Conservation (phyloP, 164 flowering plant species). For the Stephania cephalantha region DNA sequence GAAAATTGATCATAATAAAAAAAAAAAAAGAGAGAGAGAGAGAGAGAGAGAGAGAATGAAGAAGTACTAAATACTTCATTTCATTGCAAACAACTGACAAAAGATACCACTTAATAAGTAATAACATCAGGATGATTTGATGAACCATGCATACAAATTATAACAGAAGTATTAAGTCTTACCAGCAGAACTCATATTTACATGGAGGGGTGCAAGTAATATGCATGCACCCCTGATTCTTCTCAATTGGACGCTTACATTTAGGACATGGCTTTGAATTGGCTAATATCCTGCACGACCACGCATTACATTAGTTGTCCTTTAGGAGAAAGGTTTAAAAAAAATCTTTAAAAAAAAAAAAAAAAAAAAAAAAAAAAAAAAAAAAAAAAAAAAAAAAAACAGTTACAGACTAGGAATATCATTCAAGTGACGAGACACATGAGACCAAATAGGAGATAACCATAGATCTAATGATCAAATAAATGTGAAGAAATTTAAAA, state of each 20-base stretch:
- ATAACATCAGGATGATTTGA: background rate
- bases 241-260: conserved; percentile 79
- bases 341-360: background rate
- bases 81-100: background rate
- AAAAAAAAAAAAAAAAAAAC: background rate
- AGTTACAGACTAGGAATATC: background rate
- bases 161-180: conserved; percentile 9
- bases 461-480: background rate
- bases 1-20: background rate
- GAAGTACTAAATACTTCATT: background rate
- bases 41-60: background rate
- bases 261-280: conserved; percentile 83
- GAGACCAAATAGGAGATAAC: background rate
- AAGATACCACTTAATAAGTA: background rate
- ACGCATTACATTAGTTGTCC: background rate
- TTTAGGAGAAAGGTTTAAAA: no score
- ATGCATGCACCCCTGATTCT: conserved; percentile 81
- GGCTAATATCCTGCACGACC: conserved; percentile 50
- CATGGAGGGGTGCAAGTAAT: conserved; percentile 74
- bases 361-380: background rate
- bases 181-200: conserved; percentile 70
- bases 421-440: background rate
- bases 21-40: background rate
- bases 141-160: background rate
- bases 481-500: background rate